phyloP scores from a whole-genome alignment of 306 rosid genomes.

The Clitoria ternatea region DNA sequence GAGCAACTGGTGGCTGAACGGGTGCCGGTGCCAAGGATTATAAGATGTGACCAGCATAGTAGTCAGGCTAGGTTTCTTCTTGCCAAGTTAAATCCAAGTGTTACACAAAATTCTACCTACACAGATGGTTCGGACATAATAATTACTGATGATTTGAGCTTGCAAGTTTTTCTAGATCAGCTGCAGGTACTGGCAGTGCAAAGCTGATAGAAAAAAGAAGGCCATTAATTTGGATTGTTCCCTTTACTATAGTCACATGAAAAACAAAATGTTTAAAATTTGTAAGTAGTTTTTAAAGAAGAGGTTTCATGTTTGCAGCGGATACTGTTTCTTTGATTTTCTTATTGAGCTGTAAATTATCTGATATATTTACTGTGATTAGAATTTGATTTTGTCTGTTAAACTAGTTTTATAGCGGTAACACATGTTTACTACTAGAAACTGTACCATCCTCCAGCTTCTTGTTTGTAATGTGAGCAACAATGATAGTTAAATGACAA shows the following conservation, averaged over 20 bases:
- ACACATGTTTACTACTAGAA: constrained; percentile 5
- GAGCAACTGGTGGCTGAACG: constrained; percentile 64
- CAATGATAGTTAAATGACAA: too few species aligned
- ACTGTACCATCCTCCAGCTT: constrained; percentile 22
- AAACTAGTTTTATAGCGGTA: constrained; percentile 25
- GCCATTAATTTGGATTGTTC: constrained; percentile 14
- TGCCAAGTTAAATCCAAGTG: constrained; percentile 90
- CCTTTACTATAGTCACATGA: background rate
- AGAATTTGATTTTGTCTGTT: constrained; percentile 18
- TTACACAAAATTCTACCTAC: constrained; percentile 75
- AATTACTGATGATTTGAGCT: constrained; percentile 86
- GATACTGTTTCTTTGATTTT: constrained; percentile 1
- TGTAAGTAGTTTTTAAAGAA: constrained; percentile 36
- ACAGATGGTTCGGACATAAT: constrained; percentile 73
- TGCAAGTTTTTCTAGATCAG: constrained; percentile 84
- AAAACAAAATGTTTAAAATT: background rate
- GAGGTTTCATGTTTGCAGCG: constrained; percentile 24
- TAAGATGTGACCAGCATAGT: constrained; percentile 84
- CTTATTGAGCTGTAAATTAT: constrained; percentile 22
- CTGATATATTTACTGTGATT: constrained; percentile 15
- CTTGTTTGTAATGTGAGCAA: constrained; percentile 26
- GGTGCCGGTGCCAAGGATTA: constrained; percentile 68
- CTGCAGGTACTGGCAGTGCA: constrained; percentile 86
- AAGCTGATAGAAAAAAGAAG: constrained; percentile 40
- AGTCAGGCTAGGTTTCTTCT: constrained; percentile 95